A percentile compares a stretch with the other conserved stretches of the same genome.
Evolutionary conservation across 192 early-diverging fungal genomes (phyloP).

Genomic region (Geosiphon pyriformis): DNA sequence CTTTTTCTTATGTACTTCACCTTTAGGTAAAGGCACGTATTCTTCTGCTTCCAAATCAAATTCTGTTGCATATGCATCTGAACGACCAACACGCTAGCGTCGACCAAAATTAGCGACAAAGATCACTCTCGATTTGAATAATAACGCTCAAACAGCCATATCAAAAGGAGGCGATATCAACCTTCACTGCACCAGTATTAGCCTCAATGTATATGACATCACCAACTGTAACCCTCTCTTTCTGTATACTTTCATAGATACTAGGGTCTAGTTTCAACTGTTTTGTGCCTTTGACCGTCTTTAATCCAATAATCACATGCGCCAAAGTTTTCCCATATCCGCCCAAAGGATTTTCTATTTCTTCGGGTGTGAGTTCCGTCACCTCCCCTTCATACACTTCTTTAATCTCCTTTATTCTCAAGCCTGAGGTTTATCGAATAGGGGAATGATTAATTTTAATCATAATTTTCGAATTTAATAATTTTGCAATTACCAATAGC

Average conservation of each 20-base stretch:
- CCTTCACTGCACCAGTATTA: constrained; percentile 96
- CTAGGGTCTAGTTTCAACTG: constrained; percentile 95
- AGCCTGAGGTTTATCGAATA: constrained; percentile 43
- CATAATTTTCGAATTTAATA: not conserved
- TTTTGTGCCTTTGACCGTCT: constrained; percentile 98
- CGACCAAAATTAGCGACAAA: not conserved
- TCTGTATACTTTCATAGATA: constrained; percentile 95
- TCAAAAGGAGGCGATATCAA: constrained; percentile 21
- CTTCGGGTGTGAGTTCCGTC: constrained; percentile 93
- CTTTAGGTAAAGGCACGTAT: constrained; percentile 96
- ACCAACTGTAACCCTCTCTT: constrained; percentile 93
- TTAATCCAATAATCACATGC: constrained; percentile 93
- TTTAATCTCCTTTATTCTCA: constrained; percentile 97
- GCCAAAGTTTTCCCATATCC: constrained; percentile 97
- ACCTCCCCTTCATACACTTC: constrained; percentile 99
- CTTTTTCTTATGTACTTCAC: constrained; percentile 99
- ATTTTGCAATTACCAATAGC: constrained; percentile 65
- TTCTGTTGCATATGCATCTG: constrained; percentile 97
- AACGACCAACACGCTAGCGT: constrained; percentile 82
- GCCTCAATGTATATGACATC: constrained; percentile 99
- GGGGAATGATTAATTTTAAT: constrained; percentile 3
- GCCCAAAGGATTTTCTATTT: constrained; percentile 96
- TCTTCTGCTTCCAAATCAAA: constrained; percentile 98
- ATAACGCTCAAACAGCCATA: no score
- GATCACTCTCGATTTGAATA: no score